A percentile compares a stretch with the other conserved stretches of the same genome.
phyloP scores from a whole-genome alignment of 2,329 filamentous ascomycete species.

The Aspergillus udagawae region DNA sequence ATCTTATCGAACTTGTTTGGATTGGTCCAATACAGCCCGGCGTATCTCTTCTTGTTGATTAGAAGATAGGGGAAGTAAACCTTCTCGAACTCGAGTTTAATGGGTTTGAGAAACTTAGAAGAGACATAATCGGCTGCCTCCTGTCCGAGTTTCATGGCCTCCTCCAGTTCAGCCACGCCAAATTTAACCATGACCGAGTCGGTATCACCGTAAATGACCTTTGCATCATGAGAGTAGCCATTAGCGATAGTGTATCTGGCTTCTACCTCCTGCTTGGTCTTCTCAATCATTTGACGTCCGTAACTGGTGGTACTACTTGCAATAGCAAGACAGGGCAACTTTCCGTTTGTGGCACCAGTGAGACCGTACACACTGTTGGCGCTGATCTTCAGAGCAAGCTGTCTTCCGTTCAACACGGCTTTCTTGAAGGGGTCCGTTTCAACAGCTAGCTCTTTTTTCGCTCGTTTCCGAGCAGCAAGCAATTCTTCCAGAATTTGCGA shows the following conservation, averaged over 20 bases:
- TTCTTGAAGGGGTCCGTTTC: constrained; percentile 98
- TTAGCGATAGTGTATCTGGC: constrained; percentile 85
- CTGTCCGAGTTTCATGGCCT: constrained; percentile 92
- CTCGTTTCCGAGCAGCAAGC: constrained; percentile 84
- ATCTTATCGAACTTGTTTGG: constrained; percentile 97
- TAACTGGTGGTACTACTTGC: constrained; percentile 97
- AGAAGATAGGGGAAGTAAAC: constrained; percentile 97
- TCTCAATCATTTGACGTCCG: constrained; percentile 98
- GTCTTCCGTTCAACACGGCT: constrained; percentile 93
- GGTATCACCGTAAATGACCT: constrained; percentile 98
- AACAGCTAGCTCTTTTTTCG: constrained; percentile 80
- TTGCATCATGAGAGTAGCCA: constrained; percentile 87
- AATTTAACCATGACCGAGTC: constrained; percentile 99
- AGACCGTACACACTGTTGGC: constrained; percentile 98
- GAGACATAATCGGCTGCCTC: constrained; percentile 88
- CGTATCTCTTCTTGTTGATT: constrained; percentile 99
- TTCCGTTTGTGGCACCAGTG: constrained; percentile 92
- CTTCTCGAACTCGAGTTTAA: constrained; percentile 99
- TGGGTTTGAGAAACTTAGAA: constrained; percentile 88
- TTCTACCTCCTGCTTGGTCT: constrained; percentile 94
- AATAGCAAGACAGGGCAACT: constrained; percentile 89
- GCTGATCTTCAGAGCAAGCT: constrained; percentile 91
- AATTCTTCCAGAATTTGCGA: constrained; percentile 95
- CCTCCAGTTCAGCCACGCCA: constrained; percentile 77
- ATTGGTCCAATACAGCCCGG: constrained; percentile 95